Conservation (phyloP, 179 eudicot genomes). For the Carnegiea gigantea region DNA sequence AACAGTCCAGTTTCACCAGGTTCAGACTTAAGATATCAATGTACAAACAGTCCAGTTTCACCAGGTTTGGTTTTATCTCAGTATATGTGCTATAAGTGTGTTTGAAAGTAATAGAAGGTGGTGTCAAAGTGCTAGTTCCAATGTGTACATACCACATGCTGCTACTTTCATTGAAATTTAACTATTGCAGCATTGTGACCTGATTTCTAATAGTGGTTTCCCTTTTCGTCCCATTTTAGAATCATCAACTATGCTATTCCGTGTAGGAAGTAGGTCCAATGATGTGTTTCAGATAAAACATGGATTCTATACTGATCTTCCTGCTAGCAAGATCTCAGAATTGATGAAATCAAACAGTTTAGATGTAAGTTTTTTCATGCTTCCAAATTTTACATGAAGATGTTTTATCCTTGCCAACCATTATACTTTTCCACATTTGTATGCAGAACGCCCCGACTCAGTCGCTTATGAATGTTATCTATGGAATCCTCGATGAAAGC, state of each 20-base stretch:
- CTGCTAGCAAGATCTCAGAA: conserved; percentile 75
- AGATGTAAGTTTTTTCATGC: conserved; percentile 51
- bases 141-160: neutral
- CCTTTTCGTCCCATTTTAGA: conserved; percentile 34
- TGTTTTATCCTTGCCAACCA: neutral
- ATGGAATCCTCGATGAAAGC: conserved; percentile 84
- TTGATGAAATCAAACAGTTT: conserved; percentile 86
- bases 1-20: too few relatives aligned
- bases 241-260: conserved; percentile 51
- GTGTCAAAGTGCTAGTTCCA: neutral
- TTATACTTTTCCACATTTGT: conserved; percentile 4
- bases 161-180: neutral
- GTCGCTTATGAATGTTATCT: conserved; percentile 80
- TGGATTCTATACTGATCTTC: conserved; percentile 67
- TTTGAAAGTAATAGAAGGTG: neutral
- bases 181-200: neutral
- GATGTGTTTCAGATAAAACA: conserved; percentile 89
- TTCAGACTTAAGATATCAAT: conserved; percentile 51
- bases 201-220: neutral
- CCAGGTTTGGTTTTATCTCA: conserved; percentile 20
- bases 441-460: conserved; percentile 95
- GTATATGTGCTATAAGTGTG: neutral
- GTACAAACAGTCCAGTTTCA: conserved; percentile 47
- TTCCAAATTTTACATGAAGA: neutral
- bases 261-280: conserved; percentile 64